Conservation (phyloP, 306 rosid genomes). For the Senna tora region DNA sequence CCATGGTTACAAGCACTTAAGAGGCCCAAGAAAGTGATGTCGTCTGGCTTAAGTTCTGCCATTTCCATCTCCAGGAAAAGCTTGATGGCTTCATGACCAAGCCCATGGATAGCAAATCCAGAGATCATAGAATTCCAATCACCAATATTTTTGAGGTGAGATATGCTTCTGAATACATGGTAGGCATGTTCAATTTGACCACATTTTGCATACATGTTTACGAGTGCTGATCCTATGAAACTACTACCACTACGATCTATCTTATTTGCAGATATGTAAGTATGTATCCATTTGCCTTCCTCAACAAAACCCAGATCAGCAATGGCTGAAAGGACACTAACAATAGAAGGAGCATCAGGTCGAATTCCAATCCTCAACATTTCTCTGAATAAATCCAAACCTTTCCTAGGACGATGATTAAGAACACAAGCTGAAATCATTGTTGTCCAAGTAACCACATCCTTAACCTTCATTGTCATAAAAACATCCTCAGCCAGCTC, state of each 20-base stretch:
- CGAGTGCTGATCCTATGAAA: constrained; percentile 54
- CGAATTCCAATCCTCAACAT: constrained; percentile 48
- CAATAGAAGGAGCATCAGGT: constrained; percentile 57
- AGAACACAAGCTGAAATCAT: constrained; percentile 54
- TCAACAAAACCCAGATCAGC: constrained; percentile 61
- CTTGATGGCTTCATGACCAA: constrained; percentile 50
- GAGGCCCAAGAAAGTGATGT: constrained; percentile 57
- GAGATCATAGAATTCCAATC: constrained; percentile 64
- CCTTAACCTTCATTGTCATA: constrained; percentile 40
- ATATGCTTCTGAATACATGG: constrained; percentile 44
- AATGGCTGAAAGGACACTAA: constrained; percentile 61
- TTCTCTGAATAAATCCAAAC: constrained; percentile 54
- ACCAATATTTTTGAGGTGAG: constrained; percentile 43
- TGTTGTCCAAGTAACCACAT: constrained; percentile 55
- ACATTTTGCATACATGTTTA: constrained; percentile 67
- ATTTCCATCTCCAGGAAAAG: constrained; percentile 52
- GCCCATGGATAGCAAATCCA: constrained; percentile 55
- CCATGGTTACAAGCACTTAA: constrained; percentile 65
- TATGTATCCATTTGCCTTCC: constrained; percentile 63
- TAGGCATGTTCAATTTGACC: constrained; percentile 58
- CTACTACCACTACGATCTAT: constrained; percentile 33
- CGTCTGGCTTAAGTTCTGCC: constrained; percentile 46
- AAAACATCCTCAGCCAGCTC: constrained; percentile 55
- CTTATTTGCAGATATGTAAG: constrained; percentile 41
- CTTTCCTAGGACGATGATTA: constrained; percentile 39